Conservation (phyloP, 75 land plant genomes). For the Selaginella tamariscina region DNA sequence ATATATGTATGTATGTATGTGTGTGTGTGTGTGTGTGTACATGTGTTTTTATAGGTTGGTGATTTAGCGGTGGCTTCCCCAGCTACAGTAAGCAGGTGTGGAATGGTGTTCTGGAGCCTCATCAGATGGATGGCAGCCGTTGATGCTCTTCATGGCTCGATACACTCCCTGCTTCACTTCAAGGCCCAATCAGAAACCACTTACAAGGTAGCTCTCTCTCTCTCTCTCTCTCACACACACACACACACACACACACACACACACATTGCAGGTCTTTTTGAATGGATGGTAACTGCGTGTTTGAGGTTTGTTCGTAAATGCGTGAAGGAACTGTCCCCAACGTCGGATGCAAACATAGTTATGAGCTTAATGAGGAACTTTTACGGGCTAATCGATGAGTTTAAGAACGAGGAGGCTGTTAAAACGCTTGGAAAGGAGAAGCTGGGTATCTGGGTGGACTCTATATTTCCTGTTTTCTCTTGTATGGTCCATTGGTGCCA, state of each 20-base stretch:
- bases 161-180: slow-evolving; percentile 22
- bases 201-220: no score
- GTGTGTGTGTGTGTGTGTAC: background rate
- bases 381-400: slow-evolving; percentile 26
- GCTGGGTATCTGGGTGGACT: slow-evolving; percentile 27
- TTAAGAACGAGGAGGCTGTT: slow-evolving; percentile 23
- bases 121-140: slow-evolving; percentile 34
- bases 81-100: slow-evolving; percentile 35
- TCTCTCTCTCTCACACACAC: no score
- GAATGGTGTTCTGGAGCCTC: slow-evolving; percentile 38
- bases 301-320: slow-evolving; percentile 28
- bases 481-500: slow-evolving; percentile 37
- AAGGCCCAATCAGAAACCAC: slow-evolving; percentile 16
- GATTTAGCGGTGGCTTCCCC: slow-evolving; percentile 38
- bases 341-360: slow-evolving; percentile 25
- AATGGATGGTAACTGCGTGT: slow-evolving; percentile 28
- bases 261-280: slow-evolving; percentile 27
- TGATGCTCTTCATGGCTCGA: slow-evolving; percentile 30
- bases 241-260: no score
- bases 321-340: slow-evolving; percentile 29
- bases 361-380: slow-evolving; percentile 25
- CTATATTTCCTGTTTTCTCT: slow-evolving; percentile 27
- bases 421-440: slow-evolving; percentile 26
- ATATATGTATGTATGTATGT: no score
- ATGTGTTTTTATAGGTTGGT: slow-evolving; percentile 21